These are phyloP conservation scores for Camellia lanceoleosa DNA, from an alignment of 148 eudicot species.

Conservation along the genomic window DNA sequence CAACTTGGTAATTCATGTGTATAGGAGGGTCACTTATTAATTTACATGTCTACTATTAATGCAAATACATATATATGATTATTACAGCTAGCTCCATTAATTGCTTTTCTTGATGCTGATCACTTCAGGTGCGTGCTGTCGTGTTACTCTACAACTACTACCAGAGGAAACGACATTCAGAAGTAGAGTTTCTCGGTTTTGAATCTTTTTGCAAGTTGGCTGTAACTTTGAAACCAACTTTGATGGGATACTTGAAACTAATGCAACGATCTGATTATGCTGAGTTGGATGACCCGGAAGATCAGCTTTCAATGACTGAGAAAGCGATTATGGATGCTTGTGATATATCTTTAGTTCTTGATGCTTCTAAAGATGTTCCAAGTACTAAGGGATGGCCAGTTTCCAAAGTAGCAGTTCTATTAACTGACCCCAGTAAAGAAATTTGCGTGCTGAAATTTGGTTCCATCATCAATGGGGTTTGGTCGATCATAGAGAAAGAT, in stretches of 20 bases:
- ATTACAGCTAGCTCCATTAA: background rate
- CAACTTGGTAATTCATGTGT: background rate
- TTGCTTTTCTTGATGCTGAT: background rate
- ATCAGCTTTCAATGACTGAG: conserved; percentile 67
- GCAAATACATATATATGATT: background rate
- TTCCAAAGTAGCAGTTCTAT: conserved; percentile 62
- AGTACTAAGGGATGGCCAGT: conserved; percentile 60
- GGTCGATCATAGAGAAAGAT: conserved; percentile 78
- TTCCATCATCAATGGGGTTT: conserved; percentile 67
- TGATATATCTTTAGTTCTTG: conserved; percentile 46
- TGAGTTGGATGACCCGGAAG: conserved; percentile 34
- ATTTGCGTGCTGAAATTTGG: conserved; percentile 58
- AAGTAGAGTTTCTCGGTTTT: conserved; percentile 51
- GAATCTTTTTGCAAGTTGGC: conserved; percentile 72
- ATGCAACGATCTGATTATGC: conserved; percentile 32
- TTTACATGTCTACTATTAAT: background rate
- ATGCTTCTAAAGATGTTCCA: conserved; percentile 48
- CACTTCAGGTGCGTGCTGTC: conserved; percentile 77
- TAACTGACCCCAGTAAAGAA: conserved; percentile 55
- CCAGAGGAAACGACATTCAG: conserved; percentile 58
- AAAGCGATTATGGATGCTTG: conserved; percentile 71
- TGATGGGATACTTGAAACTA: conserved; percentile 44
- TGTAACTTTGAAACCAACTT: conserved; percentile 42
- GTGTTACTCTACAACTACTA: conserved; percentile 90
- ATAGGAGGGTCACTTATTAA: background rate